A percentile compares a stretch with the other conserved stretches of the same genome.
Evolutionary conservation across 2,329 filamentous ascomycete genomes (phyloP).

Genomic region (Gaeumannomyces sp.): DNA sequence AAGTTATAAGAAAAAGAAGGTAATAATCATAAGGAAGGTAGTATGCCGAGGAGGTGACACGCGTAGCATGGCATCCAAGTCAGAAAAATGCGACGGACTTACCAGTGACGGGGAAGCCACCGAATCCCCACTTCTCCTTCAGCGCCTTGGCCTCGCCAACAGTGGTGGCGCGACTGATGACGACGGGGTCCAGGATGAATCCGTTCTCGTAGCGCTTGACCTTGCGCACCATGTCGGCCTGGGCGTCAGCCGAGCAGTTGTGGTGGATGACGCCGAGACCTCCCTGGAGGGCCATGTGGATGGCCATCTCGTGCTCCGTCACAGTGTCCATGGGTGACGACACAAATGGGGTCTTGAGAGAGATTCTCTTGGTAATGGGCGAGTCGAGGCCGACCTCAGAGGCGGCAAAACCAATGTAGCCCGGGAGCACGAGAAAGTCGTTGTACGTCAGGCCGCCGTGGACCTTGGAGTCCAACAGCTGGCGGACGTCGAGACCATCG

Average conservation of each 20-base stretch:
- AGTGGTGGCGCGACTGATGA: slow-evolving; percentile 80
- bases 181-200: slow-evolving; percentile 93
- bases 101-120: slow-evolving; percentile 98
- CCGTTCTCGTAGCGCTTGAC: slow-evolving; percentile 99
- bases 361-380: slow-evolving; percentile 89
- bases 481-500: slow-evolving; percentile 83
- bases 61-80: neutral
- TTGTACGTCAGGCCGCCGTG: slow-evolving; percentile 97
- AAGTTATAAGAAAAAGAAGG: slow-evolving; percentile 81
- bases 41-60: slow-evolving; percentile 12
- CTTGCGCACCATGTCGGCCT: slow-evolving; percentile 98
- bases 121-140: slow-evolving; percentile 98
- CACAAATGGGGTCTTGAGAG: slow-evolving; percentile 91
- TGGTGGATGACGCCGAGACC: slow-evolving; percentile 95
- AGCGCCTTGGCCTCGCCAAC: slow-evolving; percentile 85
- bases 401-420: slow-evolving; percentile 97
- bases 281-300: slow-evolving; percentile 87
- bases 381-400: slow-evolving; percentile 84
- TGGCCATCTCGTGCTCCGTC: slow-evolving; percentile 99
- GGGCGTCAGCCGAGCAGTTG: slow-evolving; percentile 96
- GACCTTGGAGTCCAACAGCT: slow-evolving; percentile 83
- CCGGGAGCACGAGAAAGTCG: slow-evolving; percentile 93
- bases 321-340: slow-evolving; percentile 99
- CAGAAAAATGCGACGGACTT: slow-evolving; percentile 36
- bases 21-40: slow-evolving; percentile 64